phyloP scores from a whole-genome alignment of 331 rosid species.

The Phaseolus coccineus region DNA sequence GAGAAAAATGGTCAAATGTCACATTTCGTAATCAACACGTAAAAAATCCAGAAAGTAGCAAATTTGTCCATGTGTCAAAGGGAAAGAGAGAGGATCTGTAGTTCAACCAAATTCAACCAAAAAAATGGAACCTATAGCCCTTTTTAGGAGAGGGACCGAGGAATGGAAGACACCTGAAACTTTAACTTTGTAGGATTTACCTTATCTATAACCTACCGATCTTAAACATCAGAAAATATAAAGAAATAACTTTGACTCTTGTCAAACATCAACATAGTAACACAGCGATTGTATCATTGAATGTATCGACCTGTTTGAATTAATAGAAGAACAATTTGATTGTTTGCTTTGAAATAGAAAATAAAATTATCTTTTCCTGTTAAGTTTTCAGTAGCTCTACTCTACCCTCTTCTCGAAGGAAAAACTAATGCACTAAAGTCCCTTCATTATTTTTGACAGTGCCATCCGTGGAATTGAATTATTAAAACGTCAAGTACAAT shows the following conservation, averaged over 20 bases:
- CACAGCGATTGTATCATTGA: constrained; percentile 3
- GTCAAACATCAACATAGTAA: constrained; percentile 11
- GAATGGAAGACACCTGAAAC: neutral
- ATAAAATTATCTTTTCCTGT: neutral
- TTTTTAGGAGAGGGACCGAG: neutral
- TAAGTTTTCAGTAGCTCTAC: neutral
- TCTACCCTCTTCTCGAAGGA: neutral
- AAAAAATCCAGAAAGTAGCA: constrained; percentile 32
- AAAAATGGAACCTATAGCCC: neutral
- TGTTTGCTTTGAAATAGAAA: neutral
- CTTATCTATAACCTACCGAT: constrained; percentile 16
- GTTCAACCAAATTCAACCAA: constrained; percentile 32
- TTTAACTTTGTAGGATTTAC: constrained; percentile 5
- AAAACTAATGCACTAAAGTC: neutral
- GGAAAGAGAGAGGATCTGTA: neutral
- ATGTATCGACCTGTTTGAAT: neutral
- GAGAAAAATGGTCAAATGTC: constrained; percentile 30
- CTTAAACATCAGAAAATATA: constrained; percentile 29
- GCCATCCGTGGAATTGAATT: no score
- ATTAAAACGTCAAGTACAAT: no score
- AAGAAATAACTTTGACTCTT: constrained; percentile 10
- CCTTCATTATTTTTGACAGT: no score
- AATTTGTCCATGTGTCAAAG: neutral
- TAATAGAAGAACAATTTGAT: constrained; percentile 6
- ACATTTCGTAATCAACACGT: neutral